These are phyloP conservation scores for Discostella stelligera DNA, from an alignment of 352 stramenopile genomes.

Conservation along the genomic window DNA sequence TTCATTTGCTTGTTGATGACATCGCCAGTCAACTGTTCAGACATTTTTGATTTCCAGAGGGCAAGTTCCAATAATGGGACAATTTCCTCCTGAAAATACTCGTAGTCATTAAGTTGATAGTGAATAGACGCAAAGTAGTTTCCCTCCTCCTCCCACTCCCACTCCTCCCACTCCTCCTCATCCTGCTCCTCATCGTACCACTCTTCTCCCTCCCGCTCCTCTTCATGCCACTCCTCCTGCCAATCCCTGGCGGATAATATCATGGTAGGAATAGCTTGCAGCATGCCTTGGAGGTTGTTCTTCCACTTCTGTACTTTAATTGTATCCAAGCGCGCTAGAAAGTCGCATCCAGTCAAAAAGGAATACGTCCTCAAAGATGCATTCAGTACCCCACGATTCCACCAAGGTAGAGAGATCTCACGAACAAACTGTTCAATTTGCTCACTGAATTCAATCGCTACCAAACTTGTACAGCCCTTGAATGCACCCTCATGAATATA, in stretches of 20 bases:
- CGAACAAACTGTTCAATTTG: conserved; percentile 3
- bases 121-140: background rate
- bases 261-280: too few species aligned
- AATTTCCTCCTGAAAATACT: background rate
- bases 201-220: too few species aligned
- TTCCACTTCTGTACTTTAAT: too few species aligned
- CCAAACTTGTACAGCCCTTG: background rate
- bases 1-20: background rate
- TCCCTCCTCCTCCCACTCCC: too few species aligned
- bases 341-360: background rate
- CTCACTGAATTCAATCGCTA: background rate
- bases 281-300: too few species aligned
- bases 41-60: background rate
- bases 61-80: background rate
- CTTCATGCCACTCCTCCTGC: too few species aligned
- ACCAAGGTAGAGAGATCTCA: background rate
- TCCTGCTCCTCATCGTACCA: too few species aligned
- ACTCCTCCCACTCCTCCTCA: too few species aligned
- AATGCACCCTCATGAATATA: background rate
- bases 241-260: too few species aligned
- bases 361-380: background rate
- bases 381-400: background rate
- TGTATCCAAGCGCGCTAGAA: background rate
- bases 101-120: background rate
- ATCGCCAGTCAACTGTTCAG: background rate